These are phyloP conservation scores for Funneliformis geosporum DNA, from an alignment of 192 early-diverging fungal genomes.

Conservation along the genomic window DNA sequence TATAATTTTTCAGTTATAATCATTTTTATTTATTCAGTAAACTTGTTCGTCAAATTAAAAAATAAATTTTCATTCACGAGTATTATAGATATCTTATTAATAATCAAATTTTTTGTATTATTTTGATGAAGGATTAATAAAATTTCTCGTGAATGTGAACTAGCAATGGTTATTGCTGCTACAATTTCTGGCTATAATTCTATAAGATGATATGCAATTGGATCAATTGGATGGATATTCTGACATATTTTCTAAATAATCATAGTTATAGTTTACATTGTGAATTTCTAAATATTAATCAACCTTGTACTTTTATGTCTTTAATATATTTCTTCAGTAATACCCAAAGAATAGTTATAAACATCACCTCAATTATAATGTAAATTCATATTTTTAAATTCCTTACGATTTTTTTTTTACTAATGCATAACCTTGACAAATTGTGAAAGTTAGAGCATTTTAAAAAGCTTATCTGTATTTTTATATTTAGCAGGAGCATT, in stretches of 20 bases:
- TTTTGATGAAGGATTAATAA: neutral
- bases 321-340: neutral
- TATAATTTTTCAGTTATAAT: too few relatives aligned
- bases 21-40: too few relatives aligned
- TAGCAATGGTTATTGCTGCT: neutral
- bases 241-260: neutral
- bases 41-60: too few relatives aligned
- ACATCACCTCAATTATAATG: neutral
- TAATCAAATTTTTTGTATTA: neutral
- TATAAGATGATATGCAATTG: neutral
- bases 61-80: too few relatives aligned
- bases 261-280: neutral
- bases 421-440: too few relatives aligned
- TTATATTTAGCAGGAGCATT: too few relatives aligned
- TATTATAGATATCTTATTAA: conserved; percentile 17
- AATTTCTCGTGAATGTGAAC: neutral
- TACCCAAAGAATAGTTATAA: neutral
- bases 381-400: conserved; percentile 13
- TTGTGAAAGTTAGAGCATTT: too few relatives aligned
- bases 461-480: too few relatives aligned
- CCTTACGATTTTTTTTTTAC: too few relatives aligned
- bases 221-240: too few relatives aligned
- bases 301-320: neutral
- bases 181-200: neutral
- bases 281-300: neutral